Evolutionary conservation across 805 yeast genomes (phyloP).

Genomic region (Wickerhamomyces pijperi): DNA sequence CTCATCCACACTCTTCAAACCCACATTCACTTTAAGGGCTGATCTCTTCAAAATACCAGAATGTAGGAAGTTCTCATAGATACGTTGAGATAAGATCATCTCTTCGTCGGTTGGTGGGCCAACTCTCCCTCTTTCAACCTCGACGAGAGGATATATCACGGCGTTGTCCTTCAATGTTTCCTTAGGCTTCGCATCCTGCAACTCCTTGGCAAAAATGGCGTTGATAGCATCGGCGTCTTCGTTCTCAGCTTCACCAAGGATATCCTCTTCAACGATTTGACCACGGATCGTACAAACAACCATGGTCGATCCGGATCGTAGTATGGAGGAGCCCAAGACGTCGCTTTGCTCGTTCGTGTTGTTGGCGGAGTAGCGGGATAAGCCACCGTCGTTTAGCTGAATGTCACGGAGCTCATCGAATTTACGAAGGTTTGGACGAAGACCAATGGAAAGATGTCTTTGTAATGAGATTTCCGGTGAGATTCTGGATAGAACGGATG

Average conservation of each 20-base stretch:
- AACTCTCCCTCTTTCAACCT: constrained; percentile 58
- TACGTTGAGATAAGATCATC: constrained; percentile 55
- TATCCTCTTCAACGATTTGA: constrained; percentile 47
- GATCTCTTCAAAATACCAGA: constrained; percentile 40
- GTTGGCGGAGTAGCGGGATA: constrained; percentile 26
- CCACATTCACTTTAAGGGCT: constrained; percentile 46
- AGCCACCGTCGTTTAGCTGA: constrained; percentile 26
- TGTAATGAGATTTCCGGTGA: constrained; percentile 80
- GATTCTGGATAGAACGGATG: constrained; percentile 70
- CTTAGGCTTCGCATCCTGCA: constrained; percentile 14
- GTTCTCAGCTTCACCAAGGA: constrained; percentile 29
- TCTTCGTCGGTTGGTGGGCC: constrained; percentile 87
- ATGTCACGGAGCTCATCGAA: constrained; percentile 64
- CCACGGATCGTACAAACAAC: constrained; percentile 64
- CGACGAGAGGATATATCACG: constrained; percentile 62
- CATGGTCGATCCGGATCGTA: constrained; percentile 61
- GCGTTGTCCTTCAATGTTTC: constrained; percentile 22
- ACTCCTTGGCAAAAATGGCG: constrained; percentile 22
- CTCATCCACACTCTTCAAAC: constrained; percentile 37
- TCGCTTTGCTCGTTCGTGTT: constrained; percentile 18
- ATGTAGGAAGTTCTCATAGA: constrained; percentile 50
- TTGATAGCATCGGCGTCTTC: constrained; percentile 26
- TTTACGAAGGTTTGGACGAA: constrained; percentile 65
- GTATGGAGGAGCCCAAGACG: constrained; percentile 57
- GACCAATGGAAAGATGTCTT: constrained; percentile 62